Base-by-base conservation (phyloP, 2,329 filamentous ascomycete species). In the Colletotrichum sp. region DNA sequence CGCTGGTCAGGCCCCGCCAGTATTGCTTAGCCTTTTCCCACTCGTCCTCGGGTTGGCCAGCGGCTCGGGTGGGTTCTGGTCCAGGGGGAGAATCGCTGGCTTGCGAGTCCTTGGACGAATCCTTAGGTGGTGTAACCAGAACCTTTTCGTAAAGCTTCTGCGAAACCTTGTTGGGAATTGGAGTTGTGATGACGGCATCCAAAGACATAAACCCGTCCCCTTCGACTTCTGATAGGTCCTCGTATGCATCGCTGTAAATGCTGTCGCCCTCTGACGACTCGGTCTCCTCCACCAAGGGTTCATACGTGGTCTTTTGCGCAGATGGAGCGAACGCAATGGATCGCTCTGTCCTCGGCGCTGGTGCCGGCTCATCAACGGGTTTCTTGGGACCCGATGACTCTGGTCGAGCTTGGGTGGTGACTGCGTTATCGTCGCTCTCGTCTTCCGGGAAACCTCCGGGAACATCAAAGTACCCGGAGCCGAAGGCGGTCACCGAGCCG, bases 221-320 rank as follows among this genome's bases (percentile, higher is more conserved):
- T 52, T 94, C 92, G 6, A 88, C 80, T 16, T 95, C 92, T 0
- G 91, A 91, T 0, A 94, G 85, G 76, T 95, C 93, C 83, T 96
- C 94, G 70, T 93, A 93, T 2, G 94, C 94, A 83, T 96, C 94
- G 78, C 93, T 95, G 81, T 95, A 96, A 28, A 94, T 89, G 76
- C 90, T 93, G 66, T 85, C 87, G 16, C 85, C 85, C 71, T 92
- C 91, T 25, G 77, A 75, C 3, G 82, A 81, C 7, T 83, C 85
- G n/a, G 89, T 86, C 2, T 86, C 82, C n/a, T 84, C 84, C 12
- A 64, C 56, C 9, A 74, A 48, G 55, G 68, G 13, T 61, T 74
- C 10, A 62, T 70, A 48, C n/a, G 60, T 52, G 3, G 30, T 65
- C n/a, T 68, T 13, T n/a, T 71, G 62, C 9, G 55, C 27, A 30